Base-by-base conservation (phyloP, 2,329 filamentous ascomycete genomes). In the Talaromyces sp. region DNA sequence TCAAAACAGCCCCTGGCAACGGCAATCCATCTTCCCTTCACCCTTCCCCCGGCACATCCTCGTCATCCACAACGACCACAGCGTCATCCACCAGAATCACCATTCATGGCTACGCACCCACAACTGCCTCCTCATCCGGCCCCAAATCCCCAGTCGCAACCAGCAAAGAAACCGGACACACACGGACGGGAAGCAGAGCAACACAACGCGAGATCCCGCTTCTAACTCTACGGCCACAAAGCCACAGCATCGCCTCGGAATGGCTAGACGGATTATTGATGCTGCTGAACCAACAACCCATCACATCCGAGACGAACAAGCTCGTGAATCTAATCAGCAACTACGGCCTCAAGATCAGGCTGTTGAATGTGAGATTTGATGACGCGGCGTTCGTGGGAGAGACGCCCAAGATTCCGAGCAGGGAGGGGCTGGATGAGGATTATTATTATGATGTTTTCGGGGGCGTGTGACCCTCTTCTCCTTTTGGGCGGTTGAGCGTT, bases 201-300 rank as follows among this genome's bases (percentile, higher is more conserved):
- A 77, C 71, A 18, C 71, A 76, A 37, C 84, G 84, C 67, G 95
- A 98, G 75, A 81, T 86, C 58, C 83, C 90, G 0, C 84, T 98
- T 23, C 81, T 99, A 60, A 91, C 88, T n/a, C 82, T 99, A 59
- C 88, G 92, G 74, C 93, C 93, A 5, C 81, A 87, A 64, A 90
- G 87, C 63, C 89, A 95, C 72, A 91, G 87, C 67, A 80, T 95
- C 55, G 95, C 95, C 9, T 96, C 92, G 0, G 95, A 99, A 77
- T 99, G 95, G 95, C 83, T 99, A 5, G 95, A 99, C 74, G 95
- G 95, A 0, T 79, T 99, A 67, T 83, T 98, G 62, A 96, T 99
- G 92, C 82, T 99, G 61, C 83, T 99, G 25, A 92, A 96, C 72
- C 95, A 99, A 76, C 87, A 93, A 64, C 95, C 95, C 21, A 97